Base-by-base conservation (phyloP, 2,329 filamentous ascomycete genomes). In the Aspergillus sclerotialis region DNA sequence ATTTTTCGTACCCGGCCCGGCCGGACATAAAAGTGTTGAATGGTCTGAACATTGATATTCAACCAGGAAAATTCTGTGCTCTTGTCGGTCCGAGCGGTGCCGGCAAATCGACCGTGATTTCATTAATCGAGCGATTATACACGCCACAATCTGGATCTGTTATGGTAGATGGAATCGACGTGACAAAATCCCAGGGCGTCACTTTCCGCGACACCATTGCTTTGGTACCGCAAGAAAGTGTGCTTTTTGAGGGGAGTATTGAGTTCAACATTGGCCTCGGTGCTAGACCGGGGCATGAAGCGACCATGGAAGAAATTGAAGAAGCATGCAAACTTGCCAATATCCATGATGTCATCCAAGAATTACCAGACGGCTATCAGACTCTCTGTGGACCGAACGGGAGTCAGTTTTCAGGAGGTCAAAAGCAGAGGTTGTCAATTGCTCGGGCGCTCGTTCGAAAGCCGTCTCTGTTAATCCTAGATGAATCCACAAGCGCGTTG, bases 191-290 rank as follows among this genome's bases (percentile, higher is more conserved):
- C 29, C 72, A 79, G 37, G 64, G 80, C 0, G 67, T 68, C 40
- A 60, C 68, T 9, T 84, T 84, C 51, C 73, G 82, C 12, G 68
- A 70, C 39, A 61, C 74, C 23, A 63, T 86, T 7, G 81, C 80
- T 0, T 68, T 87, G 0, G 82, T 87, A 0, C 74, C 79, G 2
- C 82, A 87, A 55, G 82, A 87, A 52, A 70, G 82, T 3, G 76
- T 76, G 0, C 67, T 87, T 0, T 85, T 82, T 48, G 74, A 78
- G 53, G 78, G 76, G 45, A 76, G 75, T 0, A 68, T 85, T 11
- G 69, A 73, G 13, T 80, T 86, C 39, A 84, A 84, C 46, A 75
- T 84, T 21, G 56, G 80, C 2, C 64, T 84, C 0, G 80, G 79
- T 2, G 28, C 28, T 48, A 50, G 58, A 14, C 50, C 54, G 32